These are phyloP conservation scores for Abelmoschus esculentus DNA, from an alignment of 345 rosid species.

Conservation along the genomic window DNA sequence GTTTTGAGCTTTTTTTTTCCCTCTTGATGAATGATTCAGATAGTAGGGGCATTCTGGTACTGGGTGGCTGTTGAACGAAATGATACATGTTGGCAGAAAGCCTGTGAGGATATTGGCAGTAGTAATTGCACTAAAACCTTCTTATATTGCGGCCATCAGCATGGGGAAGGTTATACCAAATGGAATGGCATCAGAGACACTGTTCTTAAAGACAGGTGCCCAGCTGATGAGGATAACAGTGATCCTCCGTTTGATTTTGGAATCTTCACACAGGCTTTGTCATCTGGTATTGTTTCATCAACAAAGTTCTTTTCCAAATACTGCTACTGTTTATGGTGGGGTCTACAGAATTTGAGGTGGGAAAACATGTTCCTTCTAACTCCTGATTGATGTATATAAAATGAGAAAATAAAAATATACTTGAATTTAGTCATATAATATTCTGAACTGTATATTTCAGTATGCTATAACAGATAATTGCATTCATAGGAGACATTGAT, in stretches of 20 bases:
- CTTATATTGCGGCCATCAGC: slow-evolving; percentile 69
- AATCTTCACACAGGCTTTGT: slow-evolving; percentile 52
- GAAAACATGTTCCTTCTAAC: background rate
- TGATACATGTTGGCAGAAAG: slow-evolving; percentile 67
- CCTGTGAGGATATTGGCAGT: slow-evolving; percentile 21
- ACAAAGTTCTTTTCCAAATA: slow-evolving; percentile 63
- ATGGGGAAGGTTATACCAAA: slow-evolving; percentile 31
- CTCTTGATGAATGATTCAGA: slow-evolving; percentile 31
- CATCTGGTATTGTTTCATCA: slow-evolving; percentile 67
- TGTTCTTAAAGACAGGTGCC: slow-evolving; percentile 33
- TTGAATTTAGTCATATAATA: no score
- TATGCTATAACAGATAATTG: no score
- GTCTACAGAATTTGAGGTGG: no score
- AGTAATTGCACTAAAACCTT: slow-evolving; percentile 34
- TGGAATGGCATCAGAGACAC: slow-evolving; percentile 37
- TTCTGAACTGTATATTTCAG: no score
- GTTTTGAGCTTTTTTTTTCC: no score
- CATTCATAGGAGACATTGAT: no score
- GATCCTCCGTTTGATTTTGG: slow-evolving; percentile 64
- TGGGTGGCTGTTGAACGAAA: slow-evolving; percentile 73
- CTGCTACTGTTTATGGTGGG: slow-evolving; percentile 23
- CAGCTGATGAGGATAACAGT: slow-evolving; percentile 23
- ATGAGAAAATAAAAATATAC: no score
- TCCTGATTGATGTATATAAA: no score
- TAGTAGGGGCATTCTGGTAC: slow-evolving; percentile 96